Conservation (phyloP, 2,329 filamentous ascomycete species). For the Alternaria metachromatica region DNA sequence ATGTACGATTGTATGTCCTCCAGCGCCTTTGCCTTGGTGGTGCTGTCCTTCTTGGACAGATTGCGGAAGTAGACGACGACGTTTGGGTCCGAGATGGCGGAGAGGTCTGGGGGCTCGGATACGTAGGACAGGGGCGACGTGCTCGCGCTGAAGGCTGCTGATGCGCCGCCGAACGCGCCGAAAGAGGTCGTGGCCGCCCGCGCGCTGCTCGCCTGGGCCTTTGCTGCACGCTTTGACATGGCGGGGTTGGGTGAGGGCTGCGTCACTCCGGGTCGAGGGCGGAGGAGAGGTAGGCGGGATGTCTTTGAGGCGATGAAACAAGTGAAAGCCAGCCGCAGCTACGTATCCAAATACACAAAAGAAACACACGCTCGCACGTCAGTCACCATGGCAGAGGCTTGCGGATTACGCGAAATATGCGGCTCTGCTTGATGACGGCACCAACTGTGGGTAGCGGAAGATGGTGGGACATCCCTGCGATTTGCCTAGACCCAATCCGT, state of each 20-base stretch:
- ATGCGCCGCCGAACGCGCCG: constrained; percentile 51
- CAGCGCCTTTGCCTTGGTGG: constrained; percentile 86
- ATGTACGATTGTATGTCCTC: constrained; percentile 79
- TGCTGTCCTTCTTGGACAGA: constrained; percentile 88
- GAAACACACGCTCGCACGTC: constrained; percentile 2
- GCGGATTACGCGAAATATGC: constrained; percentile 15
- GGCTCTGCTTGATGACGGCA: constrained; percentile 31
- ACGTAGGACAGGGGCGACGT: constrained; percentile 82
- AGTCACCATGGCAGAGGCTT: neutral
- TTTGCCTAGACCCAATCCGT: neutral
- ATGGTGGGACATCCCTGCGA: constrained; percentile 17
- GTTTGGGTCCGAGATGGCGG: constrained; percentile 77
- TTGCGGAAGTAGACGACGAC: constrained; percentile 92
- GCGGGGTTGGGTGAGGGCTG: constrained; percentile 11
- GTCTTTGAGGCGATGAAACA: neutral
- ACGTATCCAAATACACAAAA: neutral
- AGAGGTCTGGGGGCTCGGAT: constrained; percentile 81
- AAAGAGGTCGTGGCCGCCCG: constrained; percentile 59
- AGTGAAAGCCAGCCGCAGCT: neutral
- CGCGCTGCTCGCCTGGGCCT: constrained; percentile 68
- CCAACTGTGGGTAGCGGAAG: constrained; percentile 16
- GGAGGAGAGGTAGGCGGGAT: neutral
- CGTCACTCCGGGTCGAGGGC: neutral
- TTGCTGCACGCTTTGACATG: constrained; percentile 68
- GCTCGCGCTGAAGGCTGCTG: constrained; percentile 53